Conservation (phyloP, 192 early-diverging fungal genomes). For the Backusella parvicylindrica region DNA sequence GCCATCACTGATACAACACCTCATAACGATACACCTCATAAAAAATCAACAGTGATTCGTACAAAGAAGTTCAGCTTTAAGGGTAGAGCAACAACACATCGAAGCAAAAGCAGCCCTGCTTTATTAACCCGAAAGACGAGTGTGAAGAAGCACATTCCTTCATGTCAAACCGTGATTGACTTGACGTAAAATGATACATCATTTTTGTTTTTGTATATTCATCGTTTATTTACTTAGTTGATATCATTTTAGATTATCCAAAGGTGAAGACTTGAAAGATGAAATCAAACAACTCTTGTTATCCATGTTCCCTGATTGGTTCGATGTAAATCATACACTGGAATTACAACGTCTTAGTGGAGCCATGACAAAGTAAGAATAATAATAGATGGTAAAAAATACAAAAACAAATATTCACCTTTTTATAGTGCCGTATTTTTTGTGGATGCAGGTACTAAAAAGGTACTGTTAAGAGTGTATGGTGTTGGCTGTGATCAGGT, state of each 20-base stretch:
- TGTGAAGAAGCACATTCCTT: background rate
- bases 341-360: constrained; percentile 54
- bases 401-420: background rate
- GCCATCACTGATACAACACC: background rate
- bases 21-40: background rate
- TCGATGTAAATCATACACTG: constrained; percentile 21
- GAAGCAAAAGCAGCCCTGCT: background rate
- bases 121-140: background rate
- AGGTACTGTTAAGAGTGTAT: constrained; percentile 68
- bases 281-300: background rate
- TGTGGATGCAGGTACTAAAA: constrained; percentile 6
- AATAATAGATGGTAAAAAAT: no score
- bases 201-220: background rate
- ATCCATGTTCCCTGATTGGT: constrained; percentile 29
- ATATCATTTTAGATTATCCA: constrained; percentile 9
- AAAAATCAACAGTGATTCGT: background rate
- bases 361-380: constrained; percentile 62
- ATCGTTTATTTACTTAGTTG: background rate
- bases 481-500: constrained; percentile 78
- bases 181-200: background rate
- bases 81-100: background rate
- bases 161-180: constrained; percentile 15
- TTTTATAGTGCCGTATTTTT: constrained; percentile 25
- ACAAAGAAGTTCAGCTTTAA: background rate
- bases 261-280: constrained; percentile 22